These are phyloP conservation scores for Maudiozyma turicensis DNA, from an alignment of 805 yeast species.

Conservation along the genomic window DNA sequence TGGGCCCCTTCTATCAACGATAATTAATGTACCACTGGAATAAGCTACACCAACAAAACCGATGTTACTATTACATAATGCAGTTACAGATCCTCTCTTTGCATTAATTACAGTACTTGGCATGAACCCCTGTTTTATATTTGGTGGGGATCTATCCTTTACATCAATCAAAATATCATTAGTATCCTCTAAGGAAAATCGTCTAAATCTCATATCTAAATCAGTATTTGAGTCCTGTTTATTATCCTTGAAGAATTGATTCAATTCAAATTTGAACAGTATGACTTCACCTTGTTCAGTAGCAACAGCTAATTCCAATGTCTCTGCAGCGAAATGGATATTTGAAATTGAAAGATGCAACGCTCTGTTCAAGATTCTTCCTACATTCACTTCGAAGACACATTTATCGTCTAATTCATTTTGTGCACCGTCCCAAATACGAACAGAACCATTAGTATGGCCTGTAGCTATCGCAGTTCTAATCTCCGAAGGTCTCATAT, in stretches of 20 bases:
- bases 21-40: conserved; percentile 59
- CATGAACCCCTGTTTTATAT: conserved; percentile 48
- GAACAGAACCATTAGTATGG: conserved; percentile 72
- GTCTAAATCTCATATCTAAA: conserved; percentile 19
- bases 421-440: conserved; percentile 76
- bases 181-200: conserved; percentile 15
- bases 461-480: conserved; percentile 70
- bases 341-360: conserved; percentile 39
- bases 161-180: conserved; percentile 36
- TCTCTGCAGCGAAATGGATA: conserved; percentile 69
- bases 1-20: conserved; percentile 76
- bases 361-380: conserved; percentile 38
- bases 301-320: conserved; percentile 66
- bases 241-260: conserved; percentile 34
- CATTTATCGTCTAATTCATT: conserved; percentile 56
- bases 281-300: conserved; percentile 63
- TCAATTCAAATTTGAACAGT: conserved; percentile 59
- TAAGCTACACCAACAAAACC: conserved; percentile 83
- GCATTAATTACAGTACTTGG: conserved; percentile 43
- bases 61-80: conserved; percentile 57
- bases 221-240: conserved; percentile 6
- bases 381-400: conserved; percentile 50
- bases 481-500: conserved; percentile 38
- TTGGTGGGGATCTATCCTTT: conserved; percentile 41
- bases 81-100: conserved; percentile 42